These are phyloP conservation scores for Blastosporella zonata DNA, from an alignment of 1,284 basidiomycete species.

Conservation along the genomic window DNA sequence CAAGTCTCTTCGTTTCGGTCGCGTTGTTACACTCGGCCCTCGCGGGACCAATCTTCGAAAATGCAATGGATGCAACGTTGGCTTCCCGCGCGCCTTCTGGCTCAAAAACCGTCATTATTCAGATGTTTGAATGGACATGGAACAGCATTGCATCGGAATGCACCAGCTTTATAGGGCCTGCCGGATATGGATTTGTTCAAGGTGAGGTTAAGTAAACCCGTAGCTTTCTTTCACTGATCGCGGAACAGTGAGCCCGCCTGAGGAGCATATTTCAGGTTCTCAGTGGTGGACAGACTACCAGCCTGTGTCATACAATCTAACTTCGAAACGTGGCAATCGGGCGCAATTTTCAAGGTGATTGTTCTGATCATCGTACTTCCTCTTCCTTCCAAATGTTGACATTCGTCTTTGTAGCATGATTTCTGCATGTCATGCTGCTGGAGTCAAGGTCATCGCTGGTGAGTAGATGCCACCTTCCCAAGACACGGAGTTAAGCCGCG, in stretches of 20 bases:
- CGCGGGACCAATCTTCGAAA: slow-evolving; percentile 4
- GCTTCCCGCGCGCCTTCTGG: slow-evolving; percentile 30
- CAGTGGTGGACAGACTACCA: slow-evolving; percentile 41
- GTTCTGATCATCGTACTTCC: neutral
- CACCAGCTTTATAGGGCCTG: slow-evolving; percentile 61
- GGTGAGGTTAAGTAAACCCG: slow-evolving; percentile 29
- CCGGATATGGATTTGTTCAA: slow-evolving; percentile 68
- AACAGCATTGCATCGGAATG: slow-evolving; percentile 62
- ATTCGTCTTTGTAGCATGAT: slow-evolving; percentile 46
- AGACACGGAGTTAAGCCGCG: neutral
- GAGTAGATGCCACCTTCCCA: slow-evolving; percentile 15
- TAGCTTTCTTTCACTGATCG: neutral
- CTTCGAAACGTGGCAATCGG: slow-evolving; percentile 22
- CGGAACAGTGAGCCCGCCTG: slow-evolving; percentile 38
- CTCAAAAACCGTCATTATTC: slow-evolving; percentile 46
- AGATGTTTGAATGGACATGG: slow-evolving; percentile 61
- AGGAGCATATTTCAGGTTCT: slow-evolving; percentile 33
- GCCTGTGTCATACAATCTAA: slow-evolving; percentile 29
- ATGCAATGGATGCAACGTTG: slow-evolving; percentile 9
- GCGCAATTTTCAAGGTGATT: slow-evolving; percentile 19
- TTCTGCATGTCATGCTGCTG: slow-evolving; percentile 54
- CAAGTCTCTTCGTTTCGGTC: slow-evolving; percentile 1
- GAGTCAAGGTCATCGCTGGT: slow-evolving; percentile 61
- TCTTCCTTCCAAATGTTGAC: neutral
- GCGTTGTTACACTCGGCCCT: slow-evolving; percentile 6